Evolutionary conservation across 768 basidiomycete species (phyloP), one percentile per base, ranked within the genome.

Genomic region (Serendipita sp.): DNA sequence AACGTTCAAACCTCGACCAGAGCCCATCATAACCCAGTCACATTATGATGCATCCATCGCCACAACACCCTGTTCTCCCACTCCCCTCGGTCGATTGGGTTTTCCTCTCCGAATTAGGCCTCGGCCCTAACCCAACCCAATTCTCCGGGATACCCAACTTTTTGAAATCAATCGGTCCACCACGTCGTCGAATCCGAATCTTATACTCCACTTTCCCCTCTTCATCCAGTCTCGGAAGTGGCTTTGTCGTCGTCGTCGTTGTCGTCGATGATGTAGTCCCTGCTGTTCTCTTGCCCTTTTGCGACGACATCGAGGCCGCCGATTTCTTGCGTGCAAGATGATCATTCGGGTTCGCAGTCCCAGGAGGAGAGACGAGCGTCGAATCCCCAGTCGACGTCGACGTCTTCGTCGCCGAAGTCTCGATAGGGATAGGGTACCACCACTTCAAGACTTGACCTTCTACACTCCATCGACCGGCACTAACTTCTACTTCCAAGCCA

Each of bases 361-460:
- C 24, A 41, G 38, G 7, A 41, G 38, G 38, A 41, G 38, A 13
- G 38, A 41, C 38, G 13, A 41, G 7, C 13, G 38, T 41, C 38
- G 38, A 41, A 41, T 41, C 38, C 13, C 38, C 38, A 41, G 38
- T 41, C 5, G 38, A 41, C 38, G 38, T 41, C 38, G 38, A 41
- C 5, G 7, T 41, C 38, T 41, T 41, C 38, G 38, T 13, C 5
- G 69, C 71, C 0, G 32, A 65, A 7, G 60, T 64, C 5, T 41
- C 38, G 13, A 41, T 5, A 2, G 79, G 77, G 0, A 74, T 68
- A 13, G 69, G 69, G 66, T 82, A 82, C 65, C 70, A 79, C 81
- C 81, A 86, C 64, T 72, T 73, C 48, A 86, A 69, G n/a, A 68
- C 75, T 71, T 83, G 81, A 11, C 79, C 80, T 5, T 75, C 73